Conservation (phyloP, 371 early-diverging fungal genomes). For the Parasitella parasitica region DNA sequence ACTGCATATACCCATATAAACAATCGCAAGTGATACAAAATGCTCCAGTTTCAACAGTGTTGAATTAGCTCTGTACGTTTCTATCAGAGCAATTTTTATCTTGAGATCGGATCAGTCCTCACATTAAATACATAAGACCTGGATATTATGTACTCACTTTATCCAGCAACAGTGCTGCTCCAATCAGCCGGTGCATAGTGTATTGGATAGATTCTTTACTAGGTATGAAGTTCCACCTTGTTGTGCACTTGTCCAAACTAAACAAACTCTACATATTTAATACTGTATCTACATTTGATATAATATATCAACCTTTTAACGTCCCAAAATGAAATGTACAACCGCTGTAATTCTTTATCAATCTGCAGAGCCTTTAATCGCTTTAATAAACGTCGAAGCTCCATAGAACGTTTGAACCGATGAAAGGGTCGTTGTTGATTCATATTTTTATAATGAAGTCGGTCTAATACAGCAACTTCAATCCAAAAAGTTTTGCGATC, state of each 20-base stretch:
- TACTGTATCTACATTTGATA: not conserved
- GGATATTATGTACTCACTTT: constrained; percentile 21
- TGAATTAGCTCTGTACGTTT: constrained; percentile 37
- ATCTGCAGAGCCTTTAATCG: constrained; percentile 30
- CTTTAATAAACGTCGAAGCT: constrained; percentile 30
- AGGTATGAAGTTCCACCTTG: constrained; percentile 34
- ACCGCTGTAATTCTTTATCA: constrained; percentile 25
- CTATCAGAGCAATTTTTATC: constrained; percentile 29
- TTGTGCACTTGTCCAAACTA: constrained; percentile 27
- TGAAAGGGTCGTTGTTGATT: constrained; percentile 44
- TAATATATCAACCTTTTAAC: constrained; percentile 18
- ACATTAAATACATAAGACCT: not conserved
- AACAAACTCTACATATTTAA: not conserved
- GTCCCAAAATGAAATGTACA: constrained; percentile 39
- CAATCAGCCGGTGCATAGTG: constrained; percentile 39
- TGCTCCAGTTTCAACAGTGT: constrained; percentile 34
- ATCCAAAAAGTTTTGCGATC: constrained; percentile 37
- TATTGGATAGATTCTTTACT: constrained; percentile 39
- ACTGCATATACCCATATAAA: constrained; percentile 37
- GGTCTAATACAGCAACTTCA: constrained; percentile 34
- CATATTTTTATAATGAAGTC: constrained; percentile 33
- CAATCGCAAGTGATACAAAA: constrained; percentile 37
- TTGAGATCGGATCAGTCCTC: not conserved
- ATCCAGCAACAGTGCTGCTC: constrained; percentile 34
- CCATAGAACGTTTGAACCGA: constrained; percentile 33